Percentiles rank a stretch among this genome's conserved stretches.
These are phyloP conservation scores for Suillus lakei DNA, from an alignment of 768 basidiomycete species.

Conservation along the genomic window DNA sequence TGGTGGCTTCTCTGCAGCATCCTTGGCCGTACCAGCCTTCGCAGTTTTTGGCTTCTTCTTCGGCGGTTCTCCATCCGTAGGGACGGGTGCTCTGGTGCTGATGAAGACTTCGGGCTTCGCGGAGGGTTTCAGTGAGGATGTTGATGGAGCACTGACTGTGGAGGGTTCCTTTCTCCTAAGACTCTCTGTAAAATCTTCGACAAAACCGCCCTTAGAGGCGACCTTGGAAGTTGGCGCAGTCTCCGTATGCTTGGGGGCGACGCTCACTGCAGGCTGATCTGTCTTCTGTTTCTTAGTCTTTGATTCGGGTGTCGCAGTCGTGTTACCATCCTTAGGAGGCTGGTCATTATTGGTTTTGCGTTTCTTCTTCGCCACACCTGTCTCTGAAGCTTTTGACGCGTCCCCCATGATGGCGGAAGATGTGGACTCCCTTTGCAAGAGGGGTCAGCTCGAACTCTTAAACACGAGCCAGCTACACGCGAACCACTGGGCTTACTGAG, in stretches of 20 bases:
- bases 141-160: neutral
- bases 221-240: neutral
- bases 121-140: neutral
- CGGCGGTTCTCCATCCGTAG: slow-evolving; percentile 8
- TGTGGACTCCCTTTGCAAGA: slow-evolving; percentile 20
- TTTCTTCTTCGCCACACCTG: slow-evolving; percentile 25
- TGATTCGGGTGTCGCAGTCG: slow-evolving; percentile 2
- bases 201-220: neutral
- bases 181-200: neutral
- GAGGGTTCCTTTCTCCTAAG: slow-evolving; percentile 5
- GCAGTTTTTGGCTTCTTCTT: slow-evolving; percentile 8
- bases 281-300: slow-evolving; percentile 16
- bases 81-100: neutral
- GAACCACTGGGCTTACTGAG: slow-evolving; percentile 1
- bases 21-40: slow-evolving; percentile 7
- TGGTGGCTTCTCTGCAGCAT: neutral
- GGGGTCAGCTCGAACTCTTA: neutral
- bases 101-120: slow-evolving; percentile 13
- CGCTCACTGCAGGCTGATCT: neutral
- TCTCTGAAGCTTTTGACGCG: neutral
- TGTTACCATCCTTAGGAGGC: neutral
- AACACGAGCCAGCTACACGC: neutral
- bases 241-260: neutral
- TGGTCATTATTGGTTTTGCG: slow-evolving; percentile 19
- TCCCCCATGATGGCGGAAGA: neutral